These are phyloP conservation scores for Umbelopsis vinacea DNA, from an alignment of 192 early-diverging fungal genomes.

Conservation along the genomic window DNA sequence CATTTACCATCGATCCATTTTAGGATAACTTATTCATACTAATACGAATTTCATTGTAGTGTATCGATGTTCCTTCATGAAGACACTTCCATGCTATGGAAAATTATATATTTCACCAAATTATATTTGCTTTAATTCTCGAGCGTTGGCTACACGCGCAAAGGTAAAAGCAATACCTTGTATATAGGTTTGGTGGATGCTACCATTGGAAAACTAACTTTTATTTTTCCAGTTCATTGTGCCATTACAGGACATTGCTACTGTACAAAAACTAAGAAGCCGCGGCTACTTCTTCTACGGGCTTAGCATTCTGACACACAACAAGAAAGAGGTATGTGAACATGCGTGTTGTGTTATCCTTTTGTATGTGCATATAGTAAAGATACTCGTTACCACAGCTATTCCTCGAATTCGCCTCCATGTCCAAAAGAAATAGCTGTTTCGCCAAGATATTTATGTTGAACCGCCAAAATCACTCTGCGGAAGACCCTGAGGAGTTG, in stretches of 20 bases:
- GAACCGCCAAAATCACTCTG: neutral
- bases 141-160: conserved; percentile 51
- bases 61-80: conserved; percentile 52
- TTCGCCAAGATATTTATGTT: conserved; percentile 37
- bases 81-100: conserved; percentile 60
- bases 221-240: conserved; percentile 45
- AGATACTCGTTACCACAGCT: conserved; percentile 33
- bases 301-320: conserved; percentile 48
- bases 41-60: conserved; percentile 35
- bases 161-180: conserved; percentile 34
- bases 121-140: conserved; percentile 67
- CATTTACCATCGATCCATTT: neutral
- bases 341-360: neutral
- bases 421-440: conserved; percentile 49
- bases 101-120: conserved; percentile 64
- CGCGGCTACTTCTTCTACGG: conserved; percentile 51
- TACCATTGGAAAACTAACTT: neutral
- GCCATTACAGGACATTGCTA: conserved; percentile 55
- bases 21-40: too few species aligned
- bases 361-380: neutral
- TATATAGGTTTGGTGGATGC: neutral
- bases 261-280: conserved; percentile 48
- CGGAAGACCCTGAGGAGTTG: neutral
- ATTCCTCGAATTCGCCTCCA: conserved; percentile 61
- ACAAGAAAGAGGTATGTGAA: conserved; percentile 46